Percentiles rank a stretch among this genome's conserved stretches.
Conservation (phyloP, 257 asterid genomes). For the Solanum raphanifolium region DNA sequence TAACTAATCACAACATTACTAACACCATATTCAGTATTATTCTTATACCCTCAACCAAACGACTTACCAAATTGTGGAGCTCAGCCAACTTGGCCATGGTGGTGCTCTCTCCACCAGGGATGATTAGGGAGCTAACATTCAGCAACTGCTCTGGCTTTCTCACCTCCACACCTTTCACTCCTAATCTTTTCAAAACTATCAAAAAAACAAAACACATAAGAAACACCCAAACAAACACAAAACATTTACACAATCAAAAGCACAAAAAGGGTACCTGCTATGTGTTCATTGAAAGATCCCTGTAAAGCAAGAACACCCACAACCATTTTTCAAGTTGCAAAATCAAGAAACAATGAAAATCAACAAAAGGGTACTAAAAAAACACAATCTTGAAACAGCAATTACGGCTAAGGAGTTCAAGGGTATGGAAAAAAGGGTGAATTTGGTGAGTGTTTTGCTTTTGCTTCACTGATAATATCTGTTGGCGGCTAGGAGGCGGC, state of each 20-base stretch:
- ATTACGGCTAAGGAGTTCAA: neutral
- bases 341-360: neutral
- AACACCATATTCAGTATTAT: neutral
- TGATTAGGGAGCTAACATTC: slow-evolving; percentile 61
- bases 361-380: neutral
- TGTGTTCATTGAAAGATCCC: slow-evolving; percentile 98
- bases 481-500: neutral
- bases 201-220: neutral
- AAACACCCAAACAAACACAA: neutral
- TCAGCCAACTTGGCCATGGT: slow-evolving; percentile 98
- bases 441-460: neutral
- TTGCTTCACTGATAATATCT: neutral
- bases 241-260: neutral
- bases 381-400: neutral
- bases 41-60: neutral
- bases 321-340: slow-evolving; percentile 29
- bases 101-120: slow-evolving; percentile 99
- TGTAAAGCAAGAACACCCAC: slow-evolving; percentile 94
- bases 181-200: slow-evolving; percentile 75
- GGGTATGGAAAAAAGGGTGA: neutral
- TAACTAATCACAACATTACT: neutral
- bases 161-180: slow-evolving; percentile 83
- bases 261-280: slow-evolving; percentile 46
- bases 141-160: slow-evolving; percentile 88
- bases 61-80: slow-evolving; percentile 66